Percentiles rank a stretch among this genome's conserved stretches.
Conservation (phyloP, 2,329 filamentous ascomycete genomes). For the Aspergillus pseudonomiae region DNA sequence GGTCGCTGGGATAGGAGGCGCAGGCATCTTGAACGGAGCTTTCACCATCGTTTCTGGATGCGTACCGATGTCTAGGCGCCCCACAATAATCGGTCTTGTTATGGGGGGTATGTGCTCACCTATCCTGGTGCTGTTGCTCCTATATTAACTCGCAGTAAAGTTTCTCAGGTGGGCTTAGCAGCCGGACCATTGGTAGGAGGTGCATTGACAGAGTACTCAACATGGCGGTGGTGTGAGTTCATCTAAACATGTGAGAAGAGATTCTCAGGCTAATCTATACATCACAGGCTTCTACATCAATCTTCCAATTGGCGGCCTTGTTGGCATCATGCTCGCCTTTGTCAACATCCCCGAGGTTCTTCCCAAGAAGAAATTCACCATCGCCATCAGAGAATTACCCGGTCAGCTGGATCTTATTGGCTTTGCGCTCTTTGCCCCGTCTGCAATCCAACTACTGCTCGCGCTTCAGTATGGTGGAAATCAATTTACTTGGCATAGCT, state of each 20-base stretch:
- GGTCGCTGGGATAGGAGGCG: slow-evolving; percentile 39
- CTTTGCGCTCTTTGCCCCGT: slow-evolving; percentile 42
- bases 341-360: slow-evolving; percentile 24
- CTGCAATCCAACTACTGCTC: slow-evolving; percentile 46
- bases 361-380: background rate
- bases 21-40: slow-evolving; percentile 35
- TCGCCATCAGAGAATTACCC: background rate
- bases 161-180: slow-evolving; percentile 44
- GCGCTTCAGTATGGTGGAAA: slow-evolving; percentile 52
- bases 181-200: slow-evolving; percentile 53
- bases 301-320: slow-evolving; percentile 27
- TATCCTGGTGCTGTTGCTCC: too few relatives aligned
- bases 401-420: slow-evolving; percentile 48
- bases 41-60: slow-evolving; percentile 30
- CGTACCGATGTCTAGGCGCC: background rate
- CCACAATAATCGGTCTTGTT: too few relatives aligned
- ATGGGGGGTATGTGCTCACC: too few relatives aligned
- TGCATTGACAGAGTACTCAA: slow-evolving; percentile 48
- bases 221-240: slow-evolving; percentile 48
- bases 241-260: too few relatives aligned
- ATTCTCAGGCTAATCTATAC: too few relatives aligned
- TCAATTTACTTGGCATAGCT: slow-evolving; percentile 39
- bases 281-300: slow-evolving; percentile 33
- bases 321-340: slow-evolving; percentile 29
- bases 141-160: background rate